Evolutionary conservation across 371 early-diverging fungal species (phyloP).

Genomic region (Mucor sp.): DNA sequence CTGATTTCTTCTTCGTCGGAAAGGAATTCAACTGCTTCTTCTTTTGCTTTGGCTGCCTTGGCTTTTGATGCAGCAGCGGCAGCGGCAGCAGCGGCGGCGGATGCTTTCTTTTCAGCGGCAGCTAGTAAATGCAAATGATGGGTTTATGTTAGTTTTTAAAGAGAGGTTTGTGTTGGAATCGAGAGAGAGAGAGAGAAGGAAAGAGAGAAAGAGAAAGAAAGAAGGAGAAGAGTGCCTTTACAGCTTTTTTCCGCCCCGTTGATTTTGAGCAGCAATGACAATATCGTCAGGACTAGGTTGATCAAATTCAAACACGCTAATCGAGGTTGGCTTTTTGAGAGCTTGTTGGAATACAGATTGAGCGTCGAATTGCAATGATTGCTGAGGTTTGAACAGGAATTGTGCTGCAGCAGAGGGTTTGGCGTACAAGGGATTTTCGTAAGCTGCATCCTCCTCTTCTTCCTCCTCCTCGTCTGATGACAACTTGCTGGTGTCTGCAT

Average conservation of each 20-base stretch:
- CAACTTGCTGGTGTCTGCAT: background rate
- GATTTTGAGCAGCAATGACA: slow-evolving; percentile 65
- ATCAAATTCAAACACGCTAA: slow-evolving; percentile 66
- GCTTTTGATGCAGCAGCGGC: slow-evolving; percentile 5
- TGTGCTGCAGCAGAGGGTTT: slow-evolving; percentile 52
- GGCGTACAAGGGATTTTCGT: slow-evolving; percentile 34
- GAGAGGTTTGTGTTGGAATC: no score
- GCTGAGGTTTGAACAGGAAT: slow-evolving; percentile 41
- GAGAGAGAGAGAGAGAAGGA: slow-evolving; percentile 6
- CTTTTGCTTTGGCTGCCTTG: slow-evolving; percentile 23
- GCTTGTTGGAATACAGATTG: slow-evolving; percentile 32
- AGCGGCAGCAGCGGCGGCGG: background rate
- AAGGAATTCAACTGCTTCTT: slow-evolving; percentile 49
- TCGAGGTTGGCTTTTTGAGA: slow-evolving; percentile 18
- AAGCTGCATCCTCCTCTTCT: background rate
- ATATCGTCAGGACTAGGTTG: slow-evolving; percentile 86
- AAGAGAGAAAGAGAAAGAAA: background rate
- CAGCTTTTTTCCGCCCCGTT: slow-evolving; percentile 31
- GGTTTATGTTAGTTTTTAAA: background rate
- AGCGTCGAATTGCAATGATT: slow-evolving; percentile 7
- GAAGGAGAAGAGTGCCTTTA: background rate
- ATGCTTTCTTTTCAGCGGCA: slow-evolving; percentile 13
- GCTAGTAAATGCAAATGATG: slow-evolving; percentile 9
- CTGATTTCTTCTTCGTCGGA: slow-evolving; percentile 47
- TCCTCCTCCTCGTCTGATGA: background rate